phyloP scores from a whole-genome alignment of 495 filamentous ascomycete genomes.

The Apodospora peruviana region DNA sequence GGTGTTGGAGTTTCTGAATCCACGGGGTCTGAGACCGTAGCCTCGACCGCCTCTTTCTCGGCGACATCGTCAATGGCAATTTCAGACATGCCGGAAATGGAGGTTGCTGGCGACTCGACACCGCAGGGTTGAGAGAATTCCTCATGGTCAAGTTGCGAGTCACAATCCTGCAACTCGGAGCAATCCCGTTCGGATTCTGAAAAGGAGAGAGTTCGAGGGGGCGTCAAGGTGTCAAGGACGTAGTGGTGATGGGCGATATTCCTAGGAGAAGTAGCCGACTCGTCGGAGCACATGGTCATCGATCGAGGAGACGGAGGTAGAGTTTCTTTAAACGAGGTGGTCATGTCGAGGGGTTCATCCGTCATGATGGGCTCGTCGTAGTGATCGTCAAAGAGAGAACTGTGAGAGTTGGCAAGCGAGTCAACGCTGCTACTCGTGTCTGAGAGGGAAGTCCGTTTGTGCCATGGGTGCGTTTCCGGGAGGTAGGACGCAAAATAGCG shows the following conservation, averaged over 20 bases:
- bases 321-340: conserved; percentile 16
- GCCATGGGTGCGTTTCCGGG: conserved; percentile 37
- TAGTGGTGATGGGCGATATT: conserved; percentile 18
- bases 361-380: conserved; percentile 31
- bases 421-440: conserved; percentile 24
- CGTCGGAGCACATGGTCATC: conserved; percentile 42
- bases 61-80: conserved; percentile 16
- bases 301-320: conserved; percentile 43
- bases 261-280: conserved; percentile 27
- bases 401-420: conserved; percentile 13
- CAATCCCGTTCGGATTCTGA: conserved; percentile 38
- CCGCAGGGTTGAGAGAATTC: conserved; percentile 31
- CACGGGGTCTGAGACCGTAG: conserved; percentile 8
- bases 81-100: conserved; percentile 30
- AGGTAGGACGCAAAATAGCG: conserved; percentile 46
- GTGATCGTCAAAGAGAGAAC: conserved; percentile 33
- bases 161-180: conserved; percentile 16
- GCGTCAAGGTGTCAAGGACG: conserved; percentile 25
- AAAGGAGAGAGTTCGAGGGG: conserved; percentile 37
- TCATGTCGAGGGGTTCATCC: conserved; percentile 36
- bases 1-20: conserved; percentile 38
- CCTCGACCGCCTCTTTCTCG: conserved; percentile 7
- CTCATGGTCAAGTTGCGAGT: conserved; percentile 5
- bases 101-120: conserved; percentile 26
- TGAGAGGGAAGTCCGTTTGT: conserved; percentile 18